These are phyloP conservation scores for Sicyos baderoa DNA, from an alignment of 306 rosid species.

Conservation along the genomic window DNA sequence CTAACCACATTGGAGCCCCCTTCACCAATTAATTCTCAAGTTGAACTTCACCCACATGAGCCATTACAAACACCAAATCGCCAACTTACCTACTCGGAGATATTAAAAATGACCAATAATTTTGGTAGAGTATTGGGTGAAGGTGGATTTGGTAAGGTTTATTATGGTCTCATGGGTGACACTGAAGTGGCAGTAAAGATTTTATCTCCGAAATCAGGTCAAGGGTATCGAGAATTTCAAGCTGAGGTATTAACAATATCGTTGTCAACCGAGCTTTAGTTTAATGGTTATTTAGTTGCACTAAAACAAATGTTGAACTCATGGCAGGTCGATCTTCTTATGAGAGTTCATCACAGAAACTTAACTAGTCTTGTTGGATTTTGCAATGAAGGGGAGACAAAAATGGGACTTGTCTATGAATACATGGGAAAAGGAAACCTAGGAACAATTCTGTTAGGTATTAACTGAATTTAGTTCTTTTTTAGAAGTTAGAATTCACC, in stretches of 20 bases:
- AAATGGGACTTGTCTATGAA: conserved; percentile 24
- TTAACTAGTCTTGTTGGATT: conserved; percentile 24
- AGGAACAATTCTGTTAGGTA: conserved; percentile 25
- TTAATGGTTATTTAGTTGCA: not conserved
- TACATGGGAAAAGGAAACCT: conserved; percentile 29
- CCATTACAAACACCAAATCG: conserved; percentile 8
- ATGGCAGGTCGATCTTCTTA: conserved; percentile 24
- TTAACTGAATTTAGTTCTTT: not conserved
- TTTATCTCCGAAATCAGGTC: conserved; percentile 18
- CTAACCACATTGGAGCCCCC: not conserved
- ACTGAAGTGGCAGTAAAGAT: conserved; percentile 15
- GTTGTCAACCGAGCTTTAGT: not conserved
- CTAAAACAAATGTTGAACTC: not conserved
- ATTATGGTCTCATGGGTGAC: conserved; percentile 5
- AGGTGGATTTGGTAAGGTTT: conserved; percentile 19
- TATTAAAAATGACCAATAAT: not conserved
- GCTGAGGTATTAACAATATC: not conserved
- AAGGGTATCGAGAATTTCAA: conserved; percentile 17
- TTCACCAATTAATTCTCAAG: conserved; percentile 2
- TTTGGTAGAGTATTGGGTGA: not conserved
- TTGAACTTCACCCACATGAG: not conserved
- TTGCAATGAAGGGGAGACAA: conserved; percentile 18
- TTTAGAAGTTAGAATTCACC: not conserved
- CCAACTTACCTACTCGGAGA: conserved; percentile 5
- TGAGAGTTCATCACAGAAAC: conserved; percentile 33